Evolutionary conservation across 1,284 basidiomycete species (phyloP).

Genomic region (Lentinula novae-zelandiae): DNA sequence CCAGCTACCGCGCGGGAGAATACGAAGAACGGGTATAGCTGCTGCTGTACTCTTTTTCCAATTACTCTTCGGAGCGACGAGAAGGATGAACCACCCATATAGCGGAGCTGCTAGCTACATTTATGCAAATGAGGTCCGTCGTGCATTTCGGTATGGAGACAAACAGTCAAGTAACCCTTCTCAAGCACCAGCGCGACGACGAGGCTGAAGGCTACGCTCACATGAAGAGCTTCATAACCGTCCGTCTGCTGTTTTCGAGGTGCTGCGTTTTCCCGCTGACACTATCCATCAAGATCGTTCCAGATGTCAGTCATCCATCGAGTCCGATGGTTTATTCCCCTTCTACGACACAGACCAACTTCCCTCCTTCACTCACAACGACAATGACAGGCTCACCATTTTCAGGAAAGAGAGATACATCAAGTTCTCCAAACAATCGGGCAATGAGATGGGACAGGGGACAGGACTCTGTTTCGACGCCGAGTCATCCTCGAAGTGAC

Average conservation of each 20-base stretch:
- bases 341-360: background rate
- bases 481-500: background rate
- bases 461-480: background rate
- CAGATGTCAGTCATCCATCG: background rate
- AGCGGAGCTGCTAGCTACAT: slow-evolving; percentile 15
- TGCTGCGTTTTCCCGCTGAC: background rate
- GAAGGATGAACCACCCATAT: slow-evolving; percentile 14
- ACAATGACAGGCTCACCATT: background rate
- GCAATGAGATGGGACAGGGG: background rate
- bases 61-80: background rate
- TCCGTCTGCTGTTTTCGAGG: background rate
- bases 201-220: background rate
- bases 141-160: background rate
- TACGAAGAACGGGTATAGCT: background rate
- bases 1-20: background rate
- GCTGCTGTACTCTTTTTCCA: background rate
- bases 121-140: slow-evolving; percentile 10
- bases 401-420: background rate
- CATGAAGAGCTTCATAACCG: slow-evolving; percentile 9
- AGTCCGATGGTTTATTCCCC: background rate
- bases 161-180: background rate
- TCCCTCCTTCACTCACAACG: background rate
- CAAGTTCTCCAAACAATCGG: background rate
- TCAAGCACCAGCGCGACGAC: background rate
- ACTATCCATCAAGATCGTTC: background rate